Evolutionary conservation across 129 eudicot genomes (phyloP).

Genomic region (Centaurea solstitialis): DNA sequence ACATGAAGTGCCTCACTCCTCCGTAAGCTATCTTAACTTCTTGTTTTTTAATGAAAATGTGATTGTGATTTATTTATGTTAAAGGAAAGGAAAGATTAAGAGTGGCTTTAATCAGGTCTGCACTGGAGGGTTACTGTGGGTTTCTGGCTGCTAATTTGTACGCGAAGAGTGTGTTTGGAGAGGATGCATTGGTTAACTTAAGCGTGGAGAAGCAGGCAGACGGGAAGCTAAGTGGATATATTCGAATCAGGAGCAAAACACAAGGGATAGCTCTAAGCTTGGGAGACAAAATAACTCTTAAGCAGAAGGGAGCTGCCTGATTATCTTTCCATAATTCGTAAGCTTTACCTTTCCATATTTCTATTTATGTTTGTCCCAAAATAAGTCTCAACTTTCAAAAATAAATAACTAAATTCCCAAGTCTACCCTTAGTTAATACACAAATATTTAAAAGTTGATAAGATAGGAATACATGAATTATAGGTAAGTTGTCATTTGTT

Average conservation of each 20-base stretch:
- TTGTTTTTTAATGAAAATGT: too few relatives aligned
- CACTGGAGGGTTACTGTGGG: constrained; percentile 83
- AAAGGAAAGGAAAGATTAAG: neutral
- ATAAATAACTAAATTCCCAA: neutral
- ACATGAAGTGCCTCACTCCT: constrained; percentile 95
- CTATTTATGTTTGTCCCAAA: neutral
- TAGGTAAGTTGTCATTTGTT: neutral
- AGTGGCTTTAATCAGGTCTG: constrained; percentile 46
- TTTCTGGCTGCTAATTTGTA: constrained; percentile 89
- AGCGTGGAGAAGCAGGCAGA: constrained; percentile 79
- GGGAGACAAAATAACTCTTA: constrained; percentile 89
- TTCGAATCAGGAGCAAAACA: constrained; percentile 90
- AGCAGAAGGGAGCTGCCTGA: constrained; percentile 90
- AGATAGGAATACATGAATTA: too few relatives aligned
- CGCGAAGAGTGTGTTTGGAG: constrained; percentile 92
- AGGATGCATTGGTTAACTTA: constrained; percentile 85
- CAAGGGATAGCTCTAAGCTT: constrained; percentile 88
- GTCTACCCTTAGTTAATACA: neutral
- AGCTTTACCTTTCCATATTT: constrained; percentile 9
- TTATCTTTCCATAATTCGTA: constrained; percentile 23
- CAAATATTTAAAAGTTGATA: neutral
- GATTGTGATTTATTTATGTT: neutral
- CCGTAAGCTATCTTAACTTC: constrained; percentile 45
- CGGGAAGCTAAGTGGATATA: constrained; percentile 82
- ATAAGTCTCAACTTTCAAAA: neutral